Percentiles rank a stretch among this genome's conserved stretches.
phyloP scores from a whole-genome alignment of 352 stramenopile species.

The Phytopythium sindhum region DNA sequence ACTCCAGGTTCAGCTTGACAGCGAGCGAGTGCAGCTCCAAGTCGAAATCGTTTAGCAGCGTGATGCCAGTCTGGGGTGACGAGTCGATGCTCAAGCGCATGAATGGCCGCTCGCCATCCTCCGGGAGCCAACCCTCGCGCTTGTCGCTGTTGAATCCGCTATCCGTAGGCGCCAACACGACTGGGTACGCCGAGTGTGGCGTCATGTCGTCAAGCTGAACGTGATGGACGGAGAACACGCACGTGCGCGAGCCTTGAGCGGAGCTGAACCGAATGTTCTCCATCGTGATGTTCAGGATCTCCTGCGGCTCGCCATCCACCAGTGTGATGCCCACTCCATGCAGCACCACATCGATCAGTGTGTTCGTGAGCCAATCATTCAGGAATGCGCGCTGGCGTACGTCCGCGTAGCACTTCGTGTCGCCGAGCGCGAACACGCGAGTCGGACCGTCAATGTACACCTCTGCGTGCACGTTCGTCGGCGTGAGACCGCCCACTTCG shows the following conservation, averaged over 20 bases:
- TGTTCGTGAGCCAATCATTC: constrained; percentile 73
- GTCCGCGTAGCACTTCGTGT: constrained; percentile 58
- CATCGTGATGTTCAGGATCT: constrained; percentile 86
- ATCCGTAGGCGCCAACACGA: constrained; percentile 76
- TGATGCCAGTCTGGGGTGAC: constrained; percentile 59
- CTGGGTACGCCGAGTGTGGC: constrained; percentile 58
- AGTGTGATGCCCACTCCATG: constrained; percentile 77
- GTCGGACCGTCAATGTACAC: constrained; percentile 85
- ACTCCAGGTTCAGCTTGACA: constrained; percentile 82
- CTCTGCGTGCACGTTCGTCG: constrained; percentile 62
- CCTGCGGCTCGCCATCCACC: constrained; percentile 68
- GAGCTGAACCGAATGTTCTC: constrained; percentile 75
- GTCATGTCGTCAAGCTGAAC: constrained; percentile 89
- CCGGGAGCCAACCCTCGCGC: constrained; percentile 77
- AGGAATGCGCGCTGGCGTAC: constrained; percentile 52
- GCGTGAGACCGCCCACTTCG: constrained; percentile 45
- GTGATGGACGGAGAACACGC: constrained; percentile 72
- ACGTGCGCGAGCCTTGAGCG: constrained; percentile 34
- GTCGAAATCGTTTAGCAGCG: constrained; percentile 79
- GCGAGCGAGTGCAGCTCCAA: constrained; percentile 62
- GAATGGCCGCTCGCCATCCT: constrained; percentile 71
- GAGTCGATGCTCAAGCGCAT: constrained; percentile 66
- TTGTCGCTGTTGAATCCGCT: constrained; percentile 88
- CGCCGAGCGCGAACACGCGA: constrained; percentile 74
- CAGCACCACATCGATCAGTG: constrained; percentile 70